Evolutionary conservation across 495 filamentous ascomycete species (phyloP).

Genomic region (Aspergillus cristatus): DNA sequence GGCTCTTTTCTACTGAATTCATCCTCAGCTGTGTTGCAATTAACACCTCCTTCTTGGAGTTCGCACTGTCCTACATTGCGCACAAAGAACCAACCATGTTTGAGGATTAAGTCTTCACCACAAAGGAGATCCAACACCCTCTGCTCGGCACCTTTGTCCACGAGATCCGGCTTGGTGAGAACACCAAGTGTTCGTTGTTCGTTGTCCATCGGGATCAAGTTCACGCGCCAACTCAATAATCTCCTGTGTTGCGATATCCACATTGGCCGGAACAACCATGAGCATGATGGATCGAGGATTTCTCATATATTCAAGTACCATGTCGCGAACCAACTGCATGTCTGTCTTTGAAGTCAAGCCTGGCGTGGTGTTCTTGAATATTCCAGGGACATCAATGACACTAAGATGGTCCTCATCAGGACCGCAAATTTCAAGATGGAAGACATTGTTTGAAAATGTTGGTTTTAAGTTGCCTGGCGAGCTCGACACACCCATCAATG

Average conservation of each 20-base stretch:
- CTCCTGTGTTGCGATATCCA: slow-evolving; percentile 53
- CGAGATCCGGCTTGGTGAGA: slow-evolving; percentile 52
- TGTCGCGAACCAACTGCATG: slow-evolving; percentile 38
- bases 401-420: slow-evolving; percentile 49
- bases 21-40: slow-evolving; percentile 17
- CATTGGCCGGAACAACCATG: slow-evolving; percentile 52
- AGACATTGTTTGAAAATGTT: slow-evolving; percentile 47
- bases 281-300: slow-evolving; percentile 49
- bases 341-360: slow-evolving; percentile 42
- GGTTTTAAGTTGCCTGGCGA: slow-evolving; percentile 6
- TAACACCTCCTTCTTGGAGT: slow-evolving; percentile 3
- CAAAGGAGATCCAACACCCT: slow-evolving; percentile 36
- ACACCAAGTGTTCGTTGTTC: slow-evolving; percentile 52
- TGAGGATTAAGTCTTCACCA: slow-evolving; percentile 29
- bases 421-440: slow-evolving; percentile 50
- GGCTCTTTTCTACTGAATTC: slow-evolving; percentile 12
- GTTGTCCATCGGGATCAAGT: slow-evolving; percentile 35
- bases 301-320: slow-evolving; percentile 47
- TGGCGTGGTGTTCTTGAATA: slow-evolving; percentile 46
- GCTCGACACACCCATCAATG: slow-evolving; percentile 20
- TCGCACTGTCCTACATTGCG: slow-evolving; percentile 39
- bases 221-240: slow-evolving; percentile 46
- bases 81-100: slow-evolving; percentile 49
- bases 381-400: slow-evolving; percentile 55
- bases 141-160: slow-evolving; percentile 39